Base-by-base conservation (phyloP, 768 basidiomycete species). In the Boletus rufocinnamomeus region DNA sequence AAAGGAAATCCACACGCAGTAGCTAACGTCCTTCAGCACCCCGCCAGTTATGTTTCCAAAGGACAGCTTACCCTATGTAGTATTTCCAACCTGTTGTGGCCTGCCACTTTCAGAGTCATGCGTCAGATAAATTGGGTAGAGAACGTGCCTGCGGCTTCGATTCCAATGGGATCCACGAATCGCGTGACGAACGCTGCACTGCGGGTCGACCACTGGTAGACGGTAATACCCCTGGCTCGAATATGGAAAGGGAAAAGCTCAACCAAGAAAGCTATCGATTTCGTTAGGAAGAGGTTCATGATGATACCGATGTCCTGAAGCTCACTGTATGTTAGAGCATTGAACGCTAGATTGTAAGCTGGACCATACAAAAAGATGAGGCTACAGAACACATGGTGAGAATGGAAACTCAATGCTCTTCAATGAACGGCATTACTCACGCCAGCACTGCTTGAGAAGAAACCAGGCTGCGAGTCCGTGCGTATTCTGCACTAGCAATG, bases 171-270 rank as follows among this genome's bases (percentile, higher is more conserved):
- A 30, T 63, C 43, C 2, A 62, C 28, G 3, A 63, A 63, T 10
- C 51, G 52, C n/a, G 11, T 28, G 27, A 54, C 2, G 44, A 57
- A 62, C 23, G 8, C 41, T 2, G 52, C 52, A 1, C 75, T 71
- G 21, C 85, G 80, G 47, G 80, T 74, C 70, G 80, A 84, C 76
- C 78, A 82, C 61, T 86, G 84, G 73, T 82, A 85, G 37, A 87
- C 68, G 4, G 85, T 74, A 56, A 86, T 78, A 38, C 86, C 86
- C 67, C 82, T 83, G 1, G 86, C 79, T 54, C 85, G 82, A 28
- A 79, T 77, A 59, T 82, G 80, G 74, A 76, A 86, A 0, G 85
- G 85, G 76, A 86, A 86, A 30, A 87, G 66, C 64, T 86, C 86
- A 30, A 85, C 83, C 57, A 86, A 72, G 79, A 78, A 86, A 6